phyloP scores from a whole-genome alignment of 2,329 filamentous ascomycete genomes.

The Botryotinia convoluta region DNA sequence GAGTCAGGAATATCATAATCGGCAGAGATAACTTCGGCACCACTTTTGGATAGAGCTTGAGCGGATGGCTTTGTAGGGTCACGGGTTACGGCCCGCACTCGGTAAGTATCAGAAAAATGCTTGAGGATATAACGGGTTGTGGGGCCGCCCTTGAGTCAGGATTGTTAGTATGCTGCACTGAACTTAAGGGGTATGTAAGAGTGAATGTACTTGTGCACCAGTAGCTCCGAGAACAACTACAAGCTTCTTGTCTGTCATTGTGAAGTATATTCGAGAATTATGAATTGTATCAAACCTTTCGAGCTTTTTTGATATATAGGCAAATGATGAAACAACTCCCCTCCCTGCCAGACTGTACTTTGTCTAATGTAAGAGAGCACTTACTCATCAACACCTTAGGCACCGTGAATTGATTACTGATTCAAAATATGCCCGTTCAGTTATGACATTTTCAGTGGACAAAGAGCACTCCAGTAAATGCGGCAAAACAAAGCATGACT shows the following conservation, averaged over 20 bases:
- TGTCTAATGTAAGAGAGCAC: background rate
- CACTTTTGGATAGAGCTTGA: background rate
- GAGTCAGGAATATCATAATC: background rate
- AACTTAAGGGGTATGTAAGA: background rate
- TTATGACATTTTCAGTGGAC: background rate
- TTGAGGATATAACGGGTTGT: slow-evolving; percentile 13
- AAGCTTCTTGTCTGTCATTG: background rate
- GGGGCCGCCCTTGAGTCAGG: slow-evolving; percentile 5
- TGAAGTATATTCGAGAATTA: background rate
- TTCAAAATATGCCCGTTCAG: background rate
- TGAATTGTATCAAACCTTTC: background rate
- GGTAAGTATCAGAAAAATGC: slow-evolving; percentile 8
- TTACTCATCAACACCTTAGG: background rate
- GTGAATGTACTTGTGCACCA: background rate
- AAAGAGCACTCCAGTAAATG: background rate
- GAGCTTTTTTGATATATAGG: background rate
- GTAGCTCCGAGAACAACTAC: background rate
- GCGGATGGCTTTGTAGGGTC: background rate
- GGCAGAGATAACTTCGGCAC: slow-evolving; percentile 1
- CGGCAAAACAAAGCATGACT: background rate
- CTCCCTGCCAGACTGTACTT: background rate
- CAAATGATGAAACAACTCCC: background rate
- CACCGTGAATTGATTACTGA: background rate
- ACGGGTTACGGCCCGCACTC: slow-evolving; percentile 7
- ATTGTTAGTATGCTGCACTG: background rate